A percentile compares a stretch with the other conserved stretches of the same genome.
Evolutionary conservation across 441 rosid species (phyloP).

Genomic region (Mallotus japonicus): DNA sequence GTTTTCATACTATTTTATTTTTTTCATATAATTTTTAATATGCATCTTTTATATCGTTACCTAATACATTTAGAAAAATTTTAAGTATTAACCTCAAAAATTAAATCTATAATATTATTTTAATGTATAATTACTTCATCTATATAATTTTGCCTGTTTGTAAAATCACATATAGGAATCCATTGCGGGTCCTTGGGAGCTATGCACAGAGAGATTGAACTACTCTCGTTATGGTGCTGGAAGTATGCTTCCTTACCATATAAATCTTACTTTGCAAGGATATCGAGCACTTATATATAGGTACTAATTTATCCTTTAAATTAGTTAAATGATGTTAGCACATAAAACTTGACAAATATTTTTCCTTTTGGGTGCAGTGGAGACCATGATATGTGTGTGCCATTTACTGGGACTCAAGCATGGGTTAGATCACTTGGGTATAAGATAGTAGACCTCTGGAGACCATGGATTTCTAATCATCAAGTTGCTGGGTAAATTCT

Average conservation of each 20-base stretch:
- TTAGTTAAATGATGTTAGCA: background rate
- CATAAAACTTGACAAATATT: too few species aligned
- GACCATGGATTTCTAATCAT: slow-evolving; percentile 38
- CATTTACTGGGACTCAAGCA: slow-evolving; percentile 42
- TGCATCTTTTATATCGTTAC: too few species aligned
- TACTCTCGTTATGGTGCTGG: slow-evolving; percentile 35
- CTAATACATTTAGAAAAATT: too few species aligned
- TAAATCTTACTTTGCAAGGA: slow-evolving; percentile 38
- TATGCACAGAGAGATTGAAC: slow-evolving; percentile 36
- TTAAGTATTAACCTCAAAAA: too few species aligned
- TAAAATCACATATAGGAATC: slow-evolving; percentile 14
- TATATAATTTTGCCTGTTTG: too few species aligned
- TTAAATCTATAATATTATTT: too few species aligned
- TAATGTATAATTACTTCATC: too few species aligned
- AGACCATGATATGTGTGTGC: slow-evolving; percentile 48
- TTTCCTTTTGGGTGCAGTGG: slow-evolving; percentile 31
- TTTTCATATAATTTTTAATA: too few species aligned
- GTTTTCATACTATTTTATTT: too few species aligned
- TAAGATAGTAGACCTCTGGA: slow-evolving; percentile 39
- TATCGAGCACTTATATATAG: slow-evolving; percentile 60
- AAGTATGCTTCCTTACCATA: slow-evolving; percentile 51
- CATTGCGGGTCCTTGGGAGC: slow-evolving; percentile 46
- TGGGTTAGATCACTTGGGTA: slow-evolving; percentile 48
- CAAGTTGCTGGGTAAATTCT: slow-evolving; percentile 42
- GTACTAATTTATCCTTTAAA: slow-evolving; percentile 22